phyloP scores from a whole-genome alignment of 225 moss, liverwort and hornwort species.

The Antitrichia curtipendula region DNA sequence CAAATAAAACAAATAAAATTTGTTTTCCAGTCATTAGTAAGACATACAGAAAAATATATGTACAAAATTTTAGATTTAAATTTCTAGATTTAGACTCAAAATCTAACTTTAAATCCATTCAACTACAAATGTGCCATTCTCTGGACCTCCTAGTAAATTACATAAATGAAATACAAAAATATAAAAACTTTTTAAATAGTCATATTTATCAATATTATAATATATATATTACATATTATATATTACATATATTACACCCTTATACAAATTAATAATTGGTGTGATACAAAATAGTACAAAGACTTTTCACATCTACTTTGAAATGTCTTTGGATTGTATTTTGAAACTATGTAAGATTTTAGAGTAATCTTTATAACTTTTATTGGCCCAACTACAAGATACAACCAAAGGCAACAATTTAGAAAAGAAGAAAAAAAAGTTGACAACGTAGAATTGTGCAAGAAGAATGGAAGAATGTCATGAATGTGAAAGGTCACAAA shows the following conservation, averaged over 20 bases:
- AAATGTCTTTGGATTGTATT: not conserved
- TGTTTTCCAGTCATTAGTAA: not conserved
- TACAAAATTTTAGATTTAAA: not conserved
- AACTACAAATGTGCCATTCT: not conserved
- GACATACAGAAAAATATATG: accelerated
- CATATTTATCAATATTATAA: too few species aligned
- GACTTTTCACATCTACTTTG: not conserved
- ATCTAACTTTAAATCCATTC: not conserved
- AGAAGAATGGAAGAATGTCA: not conserved
- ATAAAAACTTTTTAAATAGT: not conserved
- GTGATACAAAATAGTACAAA: not conserved
- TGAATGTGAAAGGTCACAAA: not conserved
- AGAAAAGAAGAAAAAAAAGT: not conserved
- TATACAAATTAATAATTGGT: not conserved
- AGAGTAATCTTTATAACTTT: not conserved
- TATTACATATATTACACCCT: not conserved
- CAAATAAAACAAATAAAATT: not conserved
- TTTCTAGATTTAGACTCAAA: not conserved
- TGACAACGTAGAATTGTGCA: not conserved
- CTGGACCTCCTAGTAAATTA: too few species aligned
- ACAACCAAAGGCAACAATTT: accelerated
- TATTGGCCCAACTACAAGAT: not conserved
- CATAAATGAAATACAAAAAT: not conserved
- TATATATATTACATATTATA: too few species aligned
- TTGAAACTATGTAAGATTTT: not conserved